Conservation (phyloP, 441 rosid species). For the Euphorbia celastroides region DNA sequence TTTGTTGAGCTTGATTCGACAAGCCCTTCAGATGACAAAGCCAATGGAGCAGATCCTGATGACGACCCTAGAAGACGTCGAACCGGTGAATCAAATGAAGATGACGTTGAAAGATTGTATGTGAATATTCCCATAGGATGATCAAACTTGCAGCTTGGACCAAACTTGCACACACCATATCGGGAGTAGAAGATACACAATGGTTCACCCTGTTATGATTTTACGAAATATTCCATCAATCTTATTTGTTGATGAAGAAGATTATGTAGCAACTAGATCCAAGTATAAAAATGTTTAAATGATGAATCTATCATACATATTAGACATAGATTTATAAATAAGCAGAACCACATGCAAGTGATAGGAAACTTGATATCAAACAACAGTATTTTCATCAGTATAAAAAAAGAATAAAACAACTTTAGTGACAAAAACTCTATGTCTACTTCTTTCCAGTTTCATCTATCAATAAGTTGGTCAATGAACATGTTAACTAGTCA, state of each 20-base stretch:
- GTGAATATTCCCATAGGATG: slow-evolving; percentile 91
- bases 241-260: slow-evolving; percentile 3
- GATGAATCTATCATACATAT: background rate
- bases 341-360: background rate
- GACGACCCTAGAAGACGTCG: slow-evolving; percentile 47
- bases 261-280: background rate
- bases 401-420: no score
- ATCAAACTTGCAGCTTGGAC: slow-evolving; percentile 98
- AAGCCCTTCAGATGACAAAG: slow-evolving; percentile 57
- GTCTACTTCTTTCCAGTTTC: background rate
- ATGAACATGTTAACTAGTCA: background rate
- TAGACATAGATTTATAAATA: background rate
- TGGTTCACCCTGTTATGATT: slow-evolving; percentile 76
- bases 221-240: slow-evolving; percentile 20
- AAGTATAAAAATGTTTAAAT: background rate
- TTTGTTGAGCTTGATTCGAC: slow-evolving; percentile 57
- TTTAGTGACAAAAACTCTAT: background rate
- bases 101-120: slow-evolving; percentile 55
- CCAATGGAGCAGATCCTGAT: slow-evolving; percentile 44
- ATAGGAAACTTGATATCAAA: background rate
- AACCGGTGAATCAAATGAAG: slow-evolving; percentile 55
- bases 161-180: slow-evolving; percentile 98
- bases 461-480: background rate
- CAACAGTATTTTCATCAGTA: background rate
- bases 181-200: slow-evolving; percentile 91